Conservation (phyloP, 495 filamentous ascomycete genomes). For the Xylaria bambusicola region DNA sequence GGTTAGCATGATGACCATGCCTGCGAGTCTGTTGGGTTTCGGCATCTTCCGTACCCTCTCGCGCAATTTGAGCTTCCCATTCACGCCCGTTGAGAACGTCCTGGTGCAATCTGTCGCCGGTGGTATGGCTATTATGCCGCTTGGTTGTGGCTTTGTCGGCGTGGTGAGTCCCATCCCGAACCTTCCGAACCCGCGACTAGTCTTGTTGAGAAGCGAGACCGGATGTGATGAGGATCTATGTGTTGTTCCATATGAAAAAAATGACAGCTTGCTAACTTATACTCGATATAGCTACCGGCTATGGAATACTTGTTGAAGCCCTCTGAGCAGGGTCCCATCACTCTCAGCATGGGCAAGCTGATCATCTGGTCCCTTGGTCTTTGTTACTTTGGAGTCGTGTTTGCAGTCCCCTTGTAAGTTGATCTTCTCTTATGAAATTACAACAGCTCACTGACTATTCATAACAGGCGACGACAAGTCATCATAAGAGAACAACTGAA, state of each 20-base stretch:
- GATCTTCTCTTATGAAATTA: not conserved
- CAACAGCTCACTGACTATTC: slow-evolving; percentile 31
- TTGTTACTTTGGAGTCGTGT: slow-evolving; percentile 94
- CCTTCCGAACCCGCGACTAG: not conserved
- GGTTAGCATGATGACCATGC: slow-evolving; percentile 74
- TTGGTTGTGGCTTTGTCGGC: slow-evolving; percentile 94
- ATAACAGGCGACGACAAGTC: slow-evolving; percentile 68
- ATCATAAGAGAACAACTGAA: slow-evolving; percentile 88
- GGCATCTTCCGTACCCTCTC: slow-evolving; percentile 85
- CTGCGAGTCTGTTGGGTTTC: slow-evolving; percentile 91
- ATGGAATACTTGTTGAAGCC: slow-evolving; percentile 79
- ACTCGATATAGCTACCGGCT: slow-evolving; percentile 65
- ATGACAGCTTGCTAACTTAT: slow-evolving; percentile 32
- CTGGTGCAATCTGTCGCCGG: slow-evolving; percentile 96
- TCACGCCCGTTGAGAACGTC: slow-evolving; percentile 95
- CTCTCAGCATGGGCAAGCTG: slow-evolving; percentile 70
- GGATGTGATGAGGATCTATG: not conserved
- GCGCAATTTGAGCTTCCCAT: slow-evolving; percentile 70
- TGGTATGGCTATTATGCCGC: slow-evolving; percentile 92
- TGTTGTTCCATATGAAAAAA: not conserved
- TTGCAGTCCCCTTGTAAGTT: slow-evolving; percentile 74
- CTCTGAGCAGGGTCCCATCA: slow-evolving; percentile 75
- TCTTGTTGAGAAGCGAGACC: not conserved
- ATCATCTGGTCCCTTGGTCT: slow-evolving; percentile 89
- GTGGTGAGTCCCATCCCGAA: slow-evolving; percentile 41